phyloP scores from a whole-genome alignment of 2,329 filamentous ascomycete species.

The Talaromyces piceae region DNA sequence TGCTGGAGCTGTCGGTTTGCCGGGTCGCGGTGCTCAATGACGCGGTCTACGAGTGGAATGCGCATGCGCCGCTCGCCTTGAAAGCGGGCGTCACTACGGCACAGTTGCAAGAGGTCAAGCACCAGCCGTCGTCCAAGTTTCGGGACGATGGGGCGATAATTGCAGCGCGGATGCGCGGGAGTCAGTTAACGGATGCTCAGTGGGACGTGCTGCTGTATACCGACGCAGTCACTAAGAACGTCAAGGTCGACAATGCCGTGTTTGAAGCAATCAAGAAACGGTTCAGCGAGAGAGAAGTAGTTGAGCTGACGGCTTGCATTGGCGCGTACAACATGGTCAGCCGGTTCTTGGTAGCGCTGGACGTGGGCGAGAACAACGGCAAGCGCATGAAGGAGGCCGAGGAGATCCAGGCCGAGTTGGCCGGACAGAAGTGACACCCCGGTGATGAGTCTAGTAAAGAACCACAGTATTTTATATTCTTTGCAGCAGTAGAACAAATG shows the following conservation, averaged over 20 bases:
- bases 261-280: constrained; percentile 49
- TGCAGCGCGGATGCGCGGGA: constrained; percentile 35
- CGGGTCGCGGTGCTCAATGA: constrained; percentile 71
- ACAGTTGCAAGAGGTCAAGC: constrained; percentile 47
- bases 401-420: constrained; percentile 49
- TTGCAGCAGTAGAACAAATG: background rate
- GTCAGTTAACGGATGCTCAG: constrained; percentile 50
- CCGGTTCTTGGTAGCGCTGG: constrained; percentile 73
- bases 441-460: no score
- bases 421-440: background rate
- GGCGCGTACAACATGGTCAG: constrained; percentile 87
- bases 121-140: constrained; percentile 45
- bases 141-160: constrained; percentile 15
- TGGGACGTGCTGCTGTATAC: constrained; percentile 64
- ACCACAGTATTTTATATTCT: background rate
- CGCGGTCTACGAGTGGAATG: constrained; percentile 79
- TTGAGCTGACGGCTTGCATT: constrained; percentile 77
- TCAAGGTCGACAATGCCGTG: constrained; percentile 60
- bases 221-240: constrained; percentile 73
- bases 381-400: constrained; percentile 58
- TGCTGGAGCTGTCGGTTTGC: constrained; percentile 72
- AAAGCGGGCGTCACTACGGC: constrained; percentile 27
- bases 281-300: constrained; percentile 66
- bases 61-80: constrained; percentile 62
- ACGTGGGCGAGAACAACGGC: constrained; percentile 48